Base-by-base conservation (phyloP, 2,329 filamentous ascomycete genomes). In the Fonsecaea monophora region DNA sequence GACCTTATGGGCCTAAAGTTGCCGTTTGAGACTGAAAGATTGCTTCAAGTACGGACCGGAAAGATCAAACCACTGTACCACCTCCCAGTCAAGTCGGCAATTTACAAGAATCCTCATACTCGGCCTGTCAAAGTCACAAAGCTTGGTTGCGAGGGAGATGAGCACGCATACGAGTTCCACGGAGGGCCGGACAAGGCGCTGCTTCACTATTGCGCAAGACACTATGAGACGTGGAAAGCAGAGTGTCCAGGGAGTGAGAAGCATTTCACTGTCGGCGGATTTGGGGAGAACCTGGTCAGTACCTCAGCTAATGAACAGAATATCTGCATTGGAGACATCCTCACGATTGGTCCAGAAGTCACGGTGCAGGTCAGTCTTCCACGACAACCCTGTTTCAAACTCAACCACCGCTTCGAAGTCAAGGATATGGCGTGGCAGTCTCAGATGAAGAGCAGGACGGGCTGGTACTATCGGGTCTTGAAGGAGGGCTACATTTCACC, bases 351-450 rank as follows among this genome's bases (percentile, higher is more conserved):
- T 0, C 55, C 55, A 58, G 45, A 60, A 32, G 80, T 86, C 0
- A 65, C 86, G 2, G 79, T 89, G 0, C 85, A 90, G 71, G 84
- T 90, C 32, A 85, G 83, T 68, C 78, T 89, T 25, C 88, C 87
- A 0, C 82, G 88, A 10, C 84, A 87, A 70, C 88, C 88, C 10
- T 90, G 88, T 77, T 90, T 85, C 78, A 90, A 90, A 73, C 82
- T 90, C 6, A 90, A 90, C 73, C 87, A 89, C 71, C 86, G 88
- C 0, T 90, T 90, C 75, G 81, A 84, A 35, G 78, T 89, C 7
- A 86, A 85, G 71, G 84, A 87, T 68, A 89, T 90, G 75, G 85
- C 87, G 3, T 83, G 83, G 0, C 78, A 82, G 21, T 85, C 86
- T 0, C 88, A 85, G 77, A 80, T 82, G 68, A 79, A 78, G 1